These are phyloP conservation scores for Diospyros kaki DNA, from an alignment of 148 eudicot genomes.

Conservation along the genomic window DNA sequence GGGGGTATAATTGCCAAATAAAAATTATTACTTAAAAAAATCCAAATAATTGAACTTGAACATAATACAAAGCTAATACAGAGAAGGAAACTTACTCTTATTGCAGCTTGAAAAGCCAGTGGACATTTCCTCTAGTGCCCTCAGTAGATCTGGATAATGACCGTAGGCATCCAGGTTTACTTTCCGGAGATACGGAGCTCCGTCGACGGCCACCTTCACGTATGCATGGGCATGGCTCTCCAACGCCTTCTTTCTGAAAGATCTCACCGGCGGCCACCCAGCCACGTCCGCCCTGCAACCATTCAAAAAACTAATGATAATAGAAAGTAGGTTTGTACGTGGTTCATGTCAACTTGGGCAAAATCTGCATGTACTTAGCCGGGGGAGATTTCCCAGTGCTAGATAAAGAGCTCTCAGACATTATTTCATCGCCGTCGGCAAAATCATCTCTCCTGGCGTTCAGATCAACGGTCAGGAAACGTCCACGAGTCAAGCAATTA, in stretches of 20 bases:
- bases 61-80: not conserved
- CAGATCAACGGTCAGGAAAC: not conserved
- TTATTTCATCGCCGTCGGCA: not conserved
- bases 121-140: slow-evolving; percentile 15
- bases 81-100: not conserved
- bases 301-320: not conserved
- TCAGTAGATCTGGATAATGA: slow-evolving; percentile 7
- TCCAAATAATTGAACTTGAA: not conserved
- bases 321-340: not conserved
- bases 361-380: not conserved
- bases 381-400: not conserved
- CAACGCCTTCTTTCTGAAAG: slow-evolving; percentile 13
- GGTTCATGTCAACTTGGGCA: not conserved
- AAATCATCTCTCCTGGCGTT: not conserved
- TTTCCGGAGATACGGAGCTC: slow-evolving; percentile 19
- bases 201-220: slow-evolving; percentile 20
- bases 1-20: not conserved
- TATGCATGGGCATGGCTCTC: not conserved
- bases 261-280: slow-evolving; percentile 21
- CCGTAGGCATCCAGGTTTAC: slow-evolving; percentile 8
- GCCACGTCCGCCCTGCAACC: slow-evolving; percentile 7
- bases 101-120: not conserved
- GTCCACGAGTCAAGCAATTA: not conserved
- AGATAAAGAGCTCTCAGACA: not conserved
- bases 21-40: not conserved